These are phyloP conservation scores for Colletotrichum tofieldiae DNA, from an alignment of 2,329 filamentous ascomycete genomes.

Conservation along the genomic window DNA sequence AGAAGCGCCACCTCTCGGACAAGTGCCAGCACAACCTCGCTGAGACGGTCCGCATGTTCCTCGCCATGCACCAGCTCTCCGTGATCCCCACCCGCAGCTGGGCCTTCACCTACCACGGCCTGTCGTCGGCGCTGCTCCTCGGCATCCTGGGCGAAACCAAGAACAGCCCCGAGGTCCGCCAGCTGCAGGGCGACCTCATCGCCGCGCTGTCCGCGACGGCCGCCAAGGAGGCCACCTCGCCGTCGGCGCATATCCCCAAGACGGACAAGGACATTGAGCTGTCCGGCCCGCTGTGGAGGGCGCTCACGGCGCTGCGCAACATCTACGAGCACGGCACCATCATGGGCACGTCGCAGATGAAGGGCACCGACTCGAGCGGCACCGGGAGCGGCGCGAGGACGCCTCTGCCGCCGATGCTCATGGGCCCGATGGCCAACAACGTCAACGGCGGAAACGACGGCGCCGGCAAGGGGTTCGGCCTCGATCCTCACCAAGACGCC, in stretches of 20 bases:
- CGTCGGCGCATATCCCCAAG: slow-evolving; percentile 67
- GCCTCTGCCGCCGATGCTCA: slow-evolving; percentile 51
- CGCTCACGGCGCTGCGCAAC: slow-evolving; percentile 73
- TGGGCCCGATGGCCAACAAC: slow-evolving; percentile 45
- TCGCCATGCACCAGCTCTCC: slow-evolving; percentile 78
- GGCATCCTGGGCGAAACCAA: slow-evolving; percentile 76
- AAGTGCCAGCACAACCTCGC: slow-evolving; percentile 75
- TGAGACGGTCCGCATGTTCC: slow-evolving; percentile 78
- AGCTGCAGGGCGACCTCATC: slow-evolving; percentile 76
- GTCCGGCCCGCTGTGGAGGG: slow-evolving; percentile 73
- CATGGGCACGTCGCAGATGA: slow-evolving; percentile 63
- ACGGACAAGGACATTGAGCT: slow-evolving; percentile 75
- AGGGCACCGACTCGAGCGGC: slow-evolving; percentile 63
- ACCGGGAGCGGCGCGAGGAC: slow-evolving; percentile 63
- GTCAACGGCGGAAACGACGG: slow-evolving; percentile 20
- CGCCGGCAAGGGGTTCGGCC: slow-evolving; percentile 44
- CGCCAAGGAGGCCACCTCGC: slow-evolving; percentile 72
- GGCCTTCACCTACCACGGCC: slow-evolving; percentile 78
- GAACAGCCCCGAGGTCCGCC: slow-evolving; percentile 73
- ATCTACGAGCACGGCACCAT: slow-evolving; percentile 78
- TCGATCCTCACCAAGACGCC: slow-evolving; percentile 73
- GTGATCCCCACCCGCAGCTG: slow-evolving; percentile 77
- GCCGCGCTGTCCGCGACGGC: slow-evolving; percentile 75
- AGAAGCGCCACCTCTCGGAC: slow-evolving; percentile 70
- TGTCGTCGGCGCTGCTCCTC: slow-evolving; percentile 76